These are phyloP conservation scores for Didymella keratinophila DNA, from an alignment of 2,329 filamentous ascomycete species.

Conservation along the genomic window DNA sequence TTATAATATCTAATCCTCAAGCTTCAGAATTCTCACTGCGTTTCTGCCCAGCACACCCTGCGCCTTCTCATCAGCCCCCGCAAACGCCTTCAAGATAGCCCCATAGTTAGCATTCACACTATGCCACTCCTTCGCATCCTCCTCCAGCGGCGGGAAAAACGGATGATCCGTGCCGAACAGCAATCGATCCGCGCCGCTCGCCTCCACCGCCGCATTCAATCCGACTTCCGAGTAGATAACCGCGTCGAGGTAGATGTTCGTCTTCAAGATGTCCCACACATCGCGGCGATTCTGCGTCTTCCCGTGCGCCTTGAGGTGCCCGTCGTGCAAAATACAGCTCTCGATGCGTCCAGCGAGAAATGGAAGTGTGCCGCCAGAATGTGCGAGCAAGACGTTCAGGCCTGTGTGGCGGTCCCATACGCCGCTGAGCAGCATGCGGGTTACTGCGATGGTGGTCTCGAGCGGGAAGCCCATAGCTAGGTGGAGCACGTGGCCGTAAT, in stretches of 20 bases:
- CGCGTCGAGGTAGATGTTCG: slow-evolving; percentile 87
- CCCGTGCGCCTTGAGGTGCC: slow-evolving; percentile 72
- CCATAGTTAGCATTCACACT: slow-evolving; percentile 69
- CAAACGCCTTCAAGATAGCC: slow-evolving; percentile 64
- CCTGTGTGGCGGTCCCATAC: slow-evolving; percentile 79
- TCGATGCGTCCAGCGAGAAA: slow-evolving; percentile 90
- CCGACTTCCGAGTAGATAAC: slow-evolving; percentile 83
- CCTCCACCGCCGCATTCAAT: slow-evolving; percentile 73
- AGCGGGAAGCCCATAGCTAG: slow-evolving; percentile 88
- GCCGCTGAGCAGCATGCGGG: slow-evolving; percentile 84
- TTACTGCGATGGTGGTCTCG: slow-evolving; percentile 90
- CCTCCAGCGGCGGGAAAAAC: slow-evolving; percentile 79
- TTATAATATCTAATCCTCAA: slow-evolving; percentile 23
- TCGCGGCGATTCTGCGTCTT: slow-evolving; percentile 64
- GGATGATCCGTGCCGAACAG: slow-evolving; percentile 85
- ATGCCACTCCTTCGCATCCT: slow-evolving; percentile 71
- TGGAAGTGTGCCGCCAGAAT: slow-evolving; percentile 86
- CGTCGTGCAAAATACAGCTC: slow-evolving; percentile 85
- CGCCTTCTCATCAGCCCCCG: slow-evolving; percentile 54
- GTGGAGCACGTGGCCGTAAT: slow-evolving; percentile 87
- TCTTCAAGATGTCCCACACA: slow-evolving; percentile 71
- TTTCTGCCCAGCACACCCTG: slow-evolving; percentile 68
- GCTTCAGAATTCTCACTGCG: slow-evolving; percentile 61
- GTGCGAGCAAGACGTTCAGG: slow-evolving; percentile 80
- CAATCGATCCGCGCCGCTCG: slow-evolving; percentile 71